Evolutionary conservation across 192 early-diverging fungal species (phyloP), one percentile per base, ranked within the genome.

Genomic region (Backusella psychrophila): DNA sequence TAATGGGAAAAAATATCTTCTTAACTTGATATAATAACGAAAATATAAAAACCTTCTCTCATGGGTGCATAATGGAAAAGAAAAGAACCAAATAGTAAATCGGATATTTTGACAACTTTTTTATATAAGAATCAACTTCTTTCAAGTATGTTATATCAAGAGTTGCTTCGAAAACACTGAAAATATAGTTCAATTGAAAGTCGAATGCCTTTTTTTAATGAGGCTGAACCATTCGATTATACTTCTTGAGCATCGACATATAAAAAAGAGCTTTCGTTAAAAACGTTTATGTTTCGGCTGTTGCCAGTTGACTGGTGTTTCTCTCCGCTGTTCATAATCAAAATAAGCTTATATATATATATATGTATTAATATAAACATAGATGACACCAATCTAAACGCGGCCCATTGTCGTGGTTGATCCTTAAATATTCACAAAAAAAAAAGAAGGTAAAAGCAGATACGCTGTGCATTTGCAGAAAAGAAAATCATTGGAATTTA

Each of bases 1-100:
- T 91, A 6, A 86, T 80, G 0, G 92, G 93, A 21, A 90, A 92
- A 38, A 71, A 75, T 23, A 82, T 94, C 52, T 97, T 99, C 89
- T 95, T 97, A 6, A 98, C 96, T 12, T 97, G 95, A 23, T 94
- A 94, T 36, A 96, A 96, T 49, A 97, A 99, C 88, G 92, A 63
- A 63, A 63, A 63, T 21, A 63, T 4, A 63, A 29, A 59, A 26
- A 12, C 26, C 56, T 63, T 63, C 21, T 29, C 4, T 29, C 26
- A 63, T 56, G 21, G 21, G 8, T 56, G 53, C 21, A 26, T 63
- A 63, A 63, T 29, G 26, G 21, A n/a, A 49, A 49, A 49, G 19
- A n/a, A 4, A 49, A 6, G 17, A 49, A 17, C 1, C 38, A 39
- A 49, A 49, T 49, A 19, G 19, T n/a, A n/a, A 49, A 49, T 6